Base-by-base conservation (phyloP, 768 basidiomycete species). In the Neoboletus magnificus region DNA sequence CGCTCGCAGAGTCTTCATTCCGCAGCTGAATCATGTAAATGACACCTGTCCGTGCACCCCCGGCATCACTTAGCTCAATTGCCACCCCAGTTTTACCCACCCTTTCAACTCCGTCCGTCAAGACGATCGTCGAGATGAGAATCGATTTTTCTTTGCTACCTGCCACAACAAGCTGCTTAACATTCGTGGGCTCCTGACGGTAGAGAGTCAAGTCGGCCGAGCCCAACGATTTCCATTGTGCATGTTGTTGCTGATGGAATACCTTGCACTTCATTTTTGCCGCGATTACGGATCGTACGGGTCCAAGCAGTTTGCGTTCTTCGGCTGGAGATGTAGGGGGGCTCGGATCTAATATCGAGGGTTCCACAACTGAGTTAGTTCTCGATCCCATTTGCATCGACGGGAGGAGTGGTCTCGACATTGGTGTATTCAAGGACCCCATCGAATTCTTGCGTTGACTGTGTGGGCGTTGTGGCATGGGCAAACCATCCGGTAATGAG, bases 51-150 rank as follows among this genome's bases (percentile, higher is more conserved):
- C 96, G 82, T 47, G 82, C 71, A n/a, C 97, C 97, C 54, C 85
- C 80, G 1, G 70, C 60, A 75, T 95, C 91, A 71, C 91, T 94
- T 49, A 99, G 74, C 72, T 98, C 96, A 59, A 99, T 87, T 43
- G 97, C 97, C 39, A 99, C 88, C 15, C 97, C 97, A 3, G 96
- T 98, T 76, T 96, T 98, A 22, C 92, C 97, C n/a, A 99, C 96
- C 44, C 96, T 81, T 74, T 99, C 97, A 27, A 98, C 96, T 9
- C 95, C 97, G 69, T 98, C 95, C 5, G 87, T 92, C 49, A 98
- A 77, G 30, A 99, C 91, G 58, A 98, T 97, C 7, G 97, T 98
- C 40, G 93, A 96, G 59, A 99, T 94, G 40, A 98, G 71, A 61
- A 93, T 77, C 5, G 84, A 78, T 63, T 86, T 87, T 53, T 85